Evolutionary conservation across 2,329 filamentous ascomycete species (phyloP), one percentile per base, ranked within the genome.

Genomic region (Neophaeococcomyces mojaviensis): DNA sequence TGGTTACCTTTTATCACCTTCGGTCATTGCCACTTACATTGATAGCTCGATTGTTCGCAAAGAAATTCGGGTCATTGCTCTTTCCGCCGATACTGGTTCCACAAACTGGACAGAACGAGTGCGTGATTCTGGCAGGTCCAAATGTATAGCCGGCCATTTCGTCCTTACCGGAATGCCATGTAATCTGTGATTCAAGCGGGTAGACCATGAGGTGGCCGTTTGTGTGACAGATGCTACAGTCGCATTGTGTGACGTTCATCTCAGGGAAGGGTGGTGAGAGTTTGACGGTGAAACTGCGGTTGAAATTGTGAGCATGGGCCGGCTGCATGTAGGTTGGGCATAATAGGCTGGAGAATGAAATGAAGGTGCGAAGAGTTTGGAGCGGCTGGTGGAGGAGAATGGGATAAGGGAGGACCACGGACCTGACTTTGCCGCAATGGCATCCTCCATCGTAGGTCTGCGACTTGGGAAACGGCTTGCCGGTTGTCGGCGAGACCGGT

Each of bases 151-250:
- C 53, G 26, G 55, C 62, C 36, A 61, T 47, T n/a, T 50, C 50
- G 19, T 59, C 52, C 10, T 52, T 50, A 12, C 50, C 49, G 15
- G 49, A 48, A 12, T 54, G 43, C 50, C 57, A 57, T 18, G 40
- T 53, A 26, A 59, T 49, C 42, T 60, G 54, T 1, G 50, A 41
- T 2, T 53, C 50, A 7, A 58, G 34, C 10, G 56, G 50, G 30
- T 60, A 61, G 30, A 62, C 50, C 44, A 59, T 55, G 2, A 64
- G 46, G 45, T 61, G 61, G 22, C 62, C 60, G 31, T 61, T 62
- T 22, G 48, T 50, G 15, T 51, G 30, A 49, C 61, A 64, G 36
- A 63, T 62, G 3, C 38, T 43, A 52, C 55, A 57, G 37, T 56
- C 55, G 48, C 55, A 57, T 41, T 41, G 49, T 7, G 52, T 56